Conservation (phyloP, 495 filamentous ascomycete genomes). For the Xylaria telfairii region DNA sequence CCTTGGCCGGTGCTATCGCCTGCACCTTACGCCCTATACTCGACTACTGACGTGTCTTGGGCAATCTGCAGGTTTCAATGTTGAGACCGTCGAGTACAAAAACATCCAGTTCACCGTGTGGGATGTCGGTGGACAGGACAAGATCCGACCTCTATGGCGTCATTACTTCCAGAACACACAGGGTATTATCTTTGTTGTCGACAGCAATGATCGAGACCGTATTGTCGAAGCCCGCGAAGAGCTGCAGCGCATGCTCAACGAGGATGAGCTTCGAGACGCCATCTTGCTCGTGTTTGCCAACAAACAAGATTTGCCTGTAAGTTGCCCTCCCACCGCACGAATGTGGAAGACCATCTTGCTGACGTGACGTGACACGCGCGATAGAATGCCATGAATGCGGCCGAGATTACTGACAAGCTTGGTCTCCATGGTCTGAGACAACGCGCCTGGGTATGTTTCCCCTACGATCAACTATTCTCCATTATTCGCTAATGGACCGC, state of each 20-base stretch:
- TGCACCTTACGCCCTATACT: constrained; percentile 23
- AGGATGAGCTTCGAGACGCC: constrained; percentile 98
- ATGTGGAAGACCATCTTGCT: not conserved
- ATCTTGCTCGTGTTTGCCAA: constrained; percentile 98
- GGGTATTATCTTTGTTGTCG: constrained; percentile 99
- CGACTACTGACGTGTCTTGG: constrained; percentile 39
- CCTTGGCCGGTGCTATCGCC: not conserved
- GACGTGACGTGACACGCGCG: constrained; percentile 21
- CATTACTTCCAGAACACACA: constrained; percentile 99
- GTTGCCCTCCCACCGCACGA: constrained; percentile 37
- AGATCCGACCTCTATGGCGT: constrained; percentile 99
- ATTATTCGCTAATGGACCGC: constrained; percentile 32
- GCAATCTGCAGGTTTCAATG: constrained; percentile 83
- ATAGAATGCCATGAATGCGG: constrained; percentile 98
- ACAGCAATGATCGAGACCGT: constrained; percentile 99
- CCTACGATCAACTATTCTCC: not conserved
- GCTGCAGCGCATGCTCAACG: constrained; percentile 99
- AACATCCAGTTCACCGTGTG: constrained; percentile 99
- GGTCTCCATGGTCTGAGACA: constrained; percentile 97
- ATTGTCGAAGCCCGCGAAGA: constrained; percentile 98
- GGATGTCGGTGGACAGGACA: constrained; percentile 99
- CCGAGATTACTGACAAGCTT: constrained; percentile 99
- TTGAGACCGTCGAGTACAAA: constrained; percentile 99
- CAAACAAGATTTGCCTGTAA: constrained; percentile 99
- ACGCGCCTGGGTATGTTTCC: constrained; percentile 89